These are phyloP conservation scores for Fusarium pseudonygamai DNA, from an alignment of 2,329 filamentous ascomycete species.

Conservation along the genomic window DNA sequence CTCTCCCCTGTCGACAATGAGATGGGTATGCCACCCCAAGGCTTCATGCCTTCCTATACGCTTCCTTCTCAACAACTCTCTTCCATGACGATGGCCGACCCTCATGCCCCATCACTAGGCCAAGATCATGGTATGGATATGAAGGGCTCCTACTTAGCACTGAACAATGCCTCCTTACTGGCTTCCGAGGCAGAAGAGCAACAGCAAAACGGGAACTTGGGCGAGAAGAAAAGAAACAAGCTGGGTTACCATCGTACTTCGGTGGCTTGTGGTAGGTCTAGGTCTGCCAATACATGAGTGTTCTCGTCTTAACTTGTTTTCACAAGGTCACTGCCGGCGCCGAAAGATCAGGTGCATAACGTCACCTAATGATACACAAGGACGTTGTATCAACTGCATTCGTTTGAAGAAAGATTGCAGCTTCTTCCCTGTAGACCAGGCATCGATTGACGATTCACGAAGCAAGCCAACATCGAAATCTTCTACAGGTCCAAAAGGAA, in stretches of 20 bases:
- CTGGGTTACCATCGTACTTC: slow-evolving; percentile 95
- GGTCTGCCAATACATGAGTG: background rate
- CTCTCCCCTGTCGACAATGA: slow-evolving; percentile 53
- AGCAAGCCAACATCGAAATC: slow-evolving; percentile 54
- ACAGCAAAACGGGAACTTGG: slow-evolving; percentile 48
- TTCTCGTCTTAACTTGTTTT: slow-evolving; percentile 2
- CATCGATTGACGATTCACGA: slow-evolving; percentile 60
- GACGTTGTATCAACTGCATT: slow-evolving; percentile 91
- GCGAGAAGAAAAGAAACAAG: slow-evolving; percentile 79
- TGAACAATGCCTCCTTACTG: slow-evolving; percentile 57
- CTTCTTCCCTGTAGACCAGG: slow-evolving; percentile 89
- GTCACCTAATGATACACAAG: slow-evolving; percentile 74
- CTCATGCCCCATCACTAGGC: slow-evolving; percentile 48
- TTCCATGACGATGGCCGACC: slow-evolving; percentile 46
- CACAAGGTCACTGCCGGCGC: slow-evolving; percentile 84
- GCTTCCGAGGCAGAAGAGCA: slow-evolving; percentile 47
- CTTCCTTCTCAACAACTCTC: slow-evolving; percentile 46
- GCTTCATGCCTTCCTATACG: slow-evolving; percentile 47
- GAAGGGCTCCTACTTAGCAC: slow-evolving; percentile 61
- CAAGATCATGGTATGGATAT: slow-evolving; percentile 50
- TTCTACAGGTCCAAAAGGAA: slow-evolving; percentile 51
- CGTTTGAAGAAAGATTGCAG: slow-evolving; percentile 93
- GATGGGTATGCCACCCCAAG: slow-evolving; percentile 53
- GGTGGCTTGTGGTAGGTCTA: slow-evolving; percentile 88
- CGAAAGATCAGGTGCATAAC: slow-evolving; percentile 93